Conservation (phyloP, 2,329 filamentous ascomycete species). For the Cytospora schulzeri region DNA sequence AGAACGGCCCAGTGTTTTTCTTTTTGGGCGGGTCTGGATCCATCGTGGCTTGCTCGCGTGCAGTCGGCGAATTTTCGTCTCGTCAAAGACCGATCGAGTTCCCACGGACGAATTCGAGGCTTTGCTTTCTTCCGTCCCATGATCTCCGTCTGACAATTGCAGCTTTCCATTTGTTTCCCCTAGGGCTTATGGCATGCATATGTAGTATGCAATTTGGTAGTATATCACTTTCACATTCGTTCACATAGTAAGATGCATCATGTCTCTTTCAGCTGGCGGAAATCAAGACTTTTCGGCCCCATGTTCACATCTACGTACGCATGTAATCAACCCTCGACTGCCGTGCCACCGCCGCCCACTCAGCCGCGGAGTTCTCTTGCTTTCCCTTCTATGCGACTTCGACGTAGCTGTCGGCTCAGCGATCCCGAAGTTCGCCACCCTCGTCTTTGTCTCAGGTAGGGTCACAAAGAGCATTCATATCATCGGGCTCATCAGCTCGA, state of each 20-base stretch:
- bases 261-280: neutral
- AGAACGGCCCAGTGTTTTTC: neutral
- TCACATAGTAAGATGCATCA: neutral
- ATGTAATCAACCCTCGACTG: neutral
- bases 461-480: neutral
- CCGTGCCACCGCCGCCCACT: neutral
- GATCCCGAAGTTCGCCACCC: neutral
- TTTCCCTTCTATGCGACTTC: neutral
- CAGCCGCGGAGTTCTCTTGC: neutral
- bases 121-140: too few species aligned
- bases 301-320: neutral
- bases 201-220: too few species aligned
- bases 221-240: neutral
- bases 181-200: conserved; percentile 9
- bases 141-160: neutral
- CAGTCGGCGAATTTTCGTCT: neutral
- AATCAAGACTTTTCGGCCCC: neutral
- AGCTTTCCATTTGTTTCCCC: neutral
- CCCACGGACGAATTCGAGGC: neutral
- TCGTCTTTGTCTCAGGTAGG: neutral
- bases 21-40: neutral
- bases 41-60: neutral
- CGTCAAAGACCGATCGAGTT: neutral
- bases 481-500: neutral
- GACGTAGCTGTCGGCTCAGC: neutral